Evolutionary conservation across 129 eudicot genomes (phyloP).

Genomic region (Centaurea solstitialis): DNA sequence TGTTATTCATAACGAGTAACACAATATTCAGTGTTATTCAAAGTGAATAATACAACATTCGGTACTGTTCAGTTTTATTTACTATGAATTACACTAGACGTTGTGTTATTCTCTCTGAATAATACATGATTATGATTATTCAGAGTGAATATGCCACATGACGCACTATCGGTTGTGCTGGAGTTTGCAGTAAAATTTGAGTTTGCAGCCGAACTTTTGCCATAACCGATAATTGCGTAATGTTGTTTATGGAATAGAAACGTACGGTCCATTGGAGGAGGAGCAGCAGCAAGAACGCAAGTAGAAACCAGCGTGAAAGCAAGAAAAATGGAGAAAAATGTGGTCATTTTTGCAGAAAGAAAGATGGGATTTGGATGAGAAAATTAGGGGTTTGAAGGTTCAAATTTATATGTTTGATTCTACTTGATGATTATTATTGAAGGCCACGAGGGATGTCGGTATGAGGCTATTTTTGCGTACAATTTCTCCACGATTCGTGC

Average conservation of each 20-base stretch:
- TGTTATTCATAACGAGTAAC: too few relatives aligned
- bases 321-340: conserved; percentile 26
- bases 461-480: not conserved
- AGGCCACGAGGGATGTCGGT: conserved; percentile 31
- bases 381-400: not conserved
- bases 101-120: too few relatives aligned
- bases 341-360: conserved; percentile 30
- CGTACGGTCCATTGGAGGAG: conserved; percentile 48
- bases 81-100: too few relatives aligned
- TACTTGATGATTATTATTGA: not conserved
- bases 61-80: too few relatives aligned
- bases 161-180: too few relatives aligned
- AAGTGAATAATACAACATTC: too few relatives aligned
- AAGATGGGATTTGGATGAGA: conserved; percentile 8
- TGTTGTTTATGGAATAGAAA: not conserved
- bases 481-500: conserved; percentile 22
- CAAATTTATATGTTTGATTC: conserved; percentile 11
- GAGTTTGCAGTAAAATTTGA: too few relatives aligned
- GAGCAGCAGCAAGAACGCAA: conserved; percentile 29
- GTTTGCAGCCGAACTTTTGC: too few relatives aligned
- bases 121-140: too few relatives aligned
- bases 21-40: too few relatives aligned
- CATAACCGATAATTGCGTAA: not conserved
- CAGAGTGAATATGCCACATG: too few relatives aligned
- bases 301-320: conserved; percentile 31